phyloP scores from a whole-genome alignment of 768 basidiomycete genomes.

The Amanita polypyramis region DNA sequence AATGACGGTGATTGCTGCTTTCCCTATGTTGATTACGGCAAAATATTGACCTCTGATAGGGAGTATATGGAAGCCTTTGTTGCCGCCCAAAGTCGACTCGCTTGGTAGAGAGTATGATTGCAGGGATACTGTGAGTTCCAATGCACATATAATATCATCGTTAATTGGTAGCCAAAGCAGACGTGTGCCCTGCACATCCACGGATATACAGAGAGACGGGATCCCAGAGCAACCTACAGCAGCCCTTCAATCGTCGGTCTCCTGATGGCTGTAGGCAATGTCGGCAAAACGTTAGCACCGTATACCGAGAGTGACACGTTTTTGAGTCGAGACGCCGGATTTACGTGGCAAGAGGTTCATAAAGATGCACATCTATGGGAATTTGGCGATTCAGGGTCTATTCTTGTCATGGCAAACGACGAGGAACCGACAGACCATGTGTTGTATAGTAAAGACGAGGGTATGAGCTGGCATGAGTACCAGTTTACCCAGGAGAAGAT shows the following conservation, averaged over 20 bases:
- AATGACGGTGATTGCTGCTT: conserved; percentile 67
- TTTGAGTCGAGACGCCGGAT: conserved; percentile 92
- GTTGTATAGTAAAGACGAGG: conserved; percentile 85
- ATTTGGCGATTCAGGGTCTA: conserved; percentile 93
- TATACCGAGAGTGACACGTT: conserved; percentile 92
- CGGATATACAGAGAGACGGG: conserved; percentile 88
- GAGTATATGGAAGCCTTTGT: conserved; percentile 77
- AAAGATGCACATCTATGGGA: conserved; percentile 98
- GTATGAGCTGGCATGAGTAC: conserved; percentile 81
- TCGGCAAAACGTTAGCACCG: conserved; percentile 69
- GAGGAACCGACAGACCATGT: conserved; percentile 88
- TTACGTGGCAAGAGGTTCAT: conserved; percentile 97
- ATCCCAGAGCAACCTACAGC: conserved; percentile 88
- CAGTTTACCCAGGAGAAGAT: conserved; percentile 67
- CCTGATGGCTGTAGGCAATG: conserved; percentile 94
- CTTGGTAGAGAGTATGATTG: conserved; percentile 66
- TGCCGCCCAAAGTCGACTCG: conserved; percentile 69
- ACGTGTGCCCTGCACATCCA: conserved; percentile 85
- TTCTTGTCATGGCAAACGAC: conserved; percentile 91
- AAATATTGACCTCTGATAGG: conserved; percentile 28
- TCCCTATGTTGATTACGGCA: not conserved
- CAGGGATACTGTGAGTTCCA: conserved; percentile 40
- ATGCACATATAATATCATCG: not conserved
- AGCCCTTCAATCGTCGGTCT: conserved; percentile 88
- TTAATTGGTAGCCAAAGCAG: conserved; percentile 24